Evolutionary conservation across 1,284 basidiomycete species (phyloP), one percentile per base, ranked within the genome.

Genomic region (Golubevia sp.): DNA sequence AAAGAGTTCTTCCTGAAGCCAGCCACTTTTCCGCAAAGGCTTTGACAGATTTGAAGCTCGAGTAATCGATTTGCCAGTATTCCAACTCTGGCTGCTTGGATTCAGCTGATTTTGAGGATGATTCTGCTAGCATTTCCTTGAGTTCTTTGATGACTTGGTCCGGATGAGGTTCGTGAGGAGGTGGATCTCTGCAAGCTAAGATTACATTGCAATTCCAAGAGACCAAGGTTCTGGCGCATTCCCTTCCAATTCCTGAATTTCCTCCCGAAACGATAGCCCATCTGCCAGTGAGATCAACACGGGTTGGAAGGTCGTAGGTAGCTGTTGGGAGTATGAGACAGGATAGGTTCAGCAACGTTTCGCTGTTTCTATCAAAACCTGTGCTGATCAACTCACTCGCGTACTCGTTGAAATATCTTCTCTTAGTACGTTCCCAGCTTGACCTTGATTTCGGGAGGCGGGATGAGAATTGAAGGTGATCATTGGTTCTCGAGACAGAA

Each of bases 171-270:
- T 77, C 76, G 65, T 77, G 70, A n/a, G 58, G 53, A 6, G 69
- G 71, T 11, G 71, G 66, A 49, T 69, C 49, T 18, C 76, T 66
- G 62, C 74, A 77, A 7, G 74, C 76, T 58, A 77, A 67, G 50
- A 77, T 57, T 4, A 77, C 74, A 7, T 18, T 70, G 2, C 74
- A 74, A 1, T 74, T 74, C 2, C 70, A 68, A 5, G 20, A 21
- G 20, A 70, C 74, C 48, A 72, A 76, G 48, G 61, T 62, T 49
- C 65, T 54, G 1, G 74, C 74, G 0, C 74, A 72, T 50, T 76
- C 53, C 30, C 71, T 66, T 23, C 76, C 76, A 24, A 77, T 76
- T 18, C 76, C 76, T 18, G 61, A 64, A 58, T 77, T 77, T 24
- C 62, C 53, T 1, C 76, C 76, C 11, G 67, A 68, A 58, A 77